phyloP scores from a whole-genome alignment of 805 yeast species.

The Candida caryicola region DNA sequence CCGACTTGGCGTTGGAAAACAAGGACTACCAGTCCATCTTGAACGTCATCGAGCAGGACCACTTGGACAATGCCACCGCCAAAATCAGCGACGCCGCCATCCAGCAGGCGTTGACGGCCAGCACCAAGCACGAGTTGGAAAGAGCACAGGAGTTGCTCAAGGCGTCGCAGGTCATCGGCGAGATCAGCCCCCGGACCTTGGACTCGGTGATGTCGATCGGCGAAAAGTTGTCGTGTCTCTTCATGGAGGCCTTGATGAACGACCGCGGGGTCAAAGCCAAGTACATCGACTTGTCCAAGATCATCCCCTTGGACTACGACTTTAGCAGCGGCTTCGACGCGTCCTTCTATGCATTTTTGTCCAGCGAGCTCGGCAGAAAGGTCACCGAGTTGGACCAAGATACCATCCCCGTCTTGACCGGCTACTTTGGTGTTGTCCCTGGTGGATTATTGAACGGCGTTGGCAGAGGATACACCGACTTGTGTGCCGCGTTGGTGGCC shows the following conservation, averaged over 20 bases:
- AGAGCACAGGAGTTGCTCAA: slow-evolving; percentile 67
- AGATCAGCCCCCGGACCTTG: slow-evolving; percentile 80
- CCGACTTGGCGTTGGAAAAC: slow-evolving; percentile 69
- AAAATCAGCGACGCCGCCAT: slow-evolving; percentile 47
- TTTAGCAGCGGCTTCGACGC: slow-evolving; percentile 62
- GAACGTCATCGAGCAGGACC: slow-evolving; percentile 73
- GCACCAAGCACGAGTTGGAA: slow-evolving; percentile 63
- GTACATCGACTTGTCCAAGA: slow-evolving; percentile 73
- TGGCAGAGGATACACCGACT: slow-evolving; percentile 96
- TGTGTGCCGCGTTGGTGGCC: slow-evolving; percentile 95
- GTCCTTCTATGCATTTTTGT: slow-evolving; percentile 55
- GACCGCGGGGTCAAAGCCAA: slow-evolving; percentile 77
- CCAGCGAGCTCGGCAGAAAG: slow-evolving; percentile 50
- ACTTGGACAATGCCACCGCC: slow-evolving; percentile 64
- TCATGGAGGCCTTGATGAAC: slow-evolving; percentile 80
- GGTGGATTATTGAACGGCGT: slow-evolving; percentile 91
- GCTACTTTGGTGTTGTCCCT: slow-evolving; percentile 93
- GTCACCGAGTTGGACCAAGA: slow-evolving; percentile 43
- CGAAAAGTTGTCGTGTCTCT: slow-evolving; percentile 87
- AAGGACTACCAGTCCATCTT: slow-evolving; percentile 58
- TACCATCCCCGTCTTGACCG: slow-evolving; percentile 87
- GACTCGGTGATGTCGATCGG: slow-evolving; percentile 92
- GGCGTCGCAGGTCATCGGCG: slow-evolving; percentile 91
- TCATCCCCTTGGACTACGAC: slow-evolving; percentile 64
- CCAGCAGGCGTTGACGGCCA: slow-evolving; percentile 51